A percentile compares a stretch with the other conserved stretches of the same genome.
phyloP scores from a whole-genome alignment of 306 rosid species.

The Malus sylvestris region DNA sequence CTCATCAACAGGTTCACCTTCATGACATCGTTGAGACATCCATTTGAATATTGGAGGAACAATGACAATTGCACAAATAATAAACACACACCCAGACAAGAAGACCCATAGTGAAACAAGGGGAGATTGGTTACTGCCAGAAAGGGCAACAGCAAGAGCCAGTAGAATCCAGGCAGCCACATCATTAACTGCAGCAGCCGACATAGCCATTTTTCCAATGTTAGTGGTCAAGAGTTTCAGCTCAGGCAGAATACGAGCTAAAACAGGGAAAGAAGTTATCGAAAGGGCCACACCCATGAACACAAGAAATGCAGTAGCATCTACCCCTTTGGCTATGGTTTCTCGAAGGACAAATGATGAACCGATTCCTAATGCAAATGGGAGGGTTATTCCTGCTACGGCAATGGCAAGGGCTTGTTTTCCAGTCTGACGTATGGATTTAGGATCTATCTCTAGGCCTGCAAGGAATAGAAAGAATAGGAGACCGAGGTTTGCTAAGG shows the following conservation, averaged over 20 bases:
- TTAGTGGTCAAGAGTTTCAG: conserved; percentile 77
- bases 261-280: conserved; percentile 83
- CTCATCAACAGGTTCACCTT: conserved; percentile 71
- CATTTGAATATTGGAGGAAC: conserved; percentile 57
- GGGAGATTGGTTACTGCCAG: conserved; percentile 58
- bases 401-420: conserved; percentile 63
- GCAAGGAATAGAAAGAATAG: conserved; percentile 71
- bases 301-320: conserved; percentile 49
- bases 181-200: conserved; percentile 91
- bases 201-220: conserved; percentile 83
- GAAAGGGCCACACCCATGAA: conserved; percentile 94
- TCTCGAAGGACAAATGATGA: conserved; percentile 49
- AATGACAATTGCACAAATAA: conserved; percentile 36
- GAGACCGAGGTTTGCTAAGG: conserved; percentile 84
- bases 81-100: conserved; percentile 52
- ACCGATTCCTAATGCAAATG: conserved; percentile 76
- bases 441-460: conserved; percentile 71
- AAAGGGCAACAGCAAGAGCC: conserved; percentile 81
- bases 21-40: conserved; percentile 54
- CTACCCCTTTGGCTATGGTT: conserved; percentile 63
- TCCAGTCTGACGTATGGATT: conserved; percentile 59
- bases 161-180: conserved; percentile 91
- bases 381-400: conserved; percentile 63
- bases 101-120: conserved; percentile 76
- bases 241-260: conserved; percentile 89